Evolutionary conservation across 306 rosid genomes (phyloP).

Genomic region (Sicyos edulis): DNA sequence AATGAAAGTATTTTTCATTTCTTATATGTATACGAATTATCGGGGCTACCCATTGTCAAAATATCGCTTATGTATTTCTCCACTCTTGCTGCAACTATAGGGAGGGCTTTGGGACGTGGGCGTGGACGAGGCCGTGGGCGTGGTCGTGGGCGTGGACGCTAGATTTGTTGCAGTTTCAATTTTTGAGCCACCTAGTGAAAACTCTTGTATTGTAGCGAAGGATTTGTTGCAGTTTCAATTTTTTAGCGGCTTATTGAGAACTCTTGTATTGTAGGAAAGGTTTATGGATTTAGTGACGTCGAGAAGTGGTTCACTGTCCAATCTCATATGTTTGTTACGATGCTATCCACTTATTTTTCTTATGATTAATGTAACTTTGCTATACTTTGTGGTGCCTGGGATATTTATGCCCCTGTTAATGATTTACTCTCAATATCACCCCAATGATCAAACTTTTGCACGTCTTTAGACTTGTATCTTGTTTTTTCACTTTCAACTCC

Average conservation of each 20-base stretch:
- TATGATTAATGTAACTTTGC: constrained; percentile 7
- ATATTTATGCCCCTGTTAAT: neutral
- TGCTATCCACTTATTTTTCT: neutral
- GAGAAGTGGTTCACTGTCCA: constrained; percentile 1
- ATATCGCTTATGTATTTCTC: constrained; percentile 13
- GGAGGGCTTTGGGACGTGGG: constrained; percentile 78
- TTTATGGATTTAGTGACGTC: constrained; percentile 7
- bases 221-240: constrained; percentile 23
- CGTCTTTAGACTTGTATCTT: neutral
- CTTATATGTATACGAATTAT: too few relatives aligned
- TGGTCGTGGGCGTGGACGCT: constrained; percentile 68
- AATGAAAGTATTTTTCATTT: too few relatives aligned
- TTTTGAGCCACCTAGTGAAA: constrained; percentile 26
- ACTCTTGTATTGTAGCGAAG: constrained; percentile 8
- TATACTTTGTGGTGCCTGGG: constrained; percentile 5
- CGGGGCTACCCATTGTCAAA: neutral
- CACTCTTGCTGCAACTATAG: constrained; percentile 35
- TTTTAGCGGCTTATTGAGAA: constrained; percentile 23
- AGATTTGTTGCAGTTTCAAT: constrained; percentile 25
- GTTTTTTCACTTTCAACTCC: neutral
- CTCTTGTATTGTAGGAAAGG: constrained; percentile 19
- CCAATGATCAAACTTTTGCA: neutral
- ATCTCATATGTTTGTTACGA: constrained; percentile 15
- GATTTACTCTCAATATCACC: neutral
- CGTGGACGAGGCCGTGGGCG: constrained; percentile 87